These are phyloP conservation scores for Striga asiatica DNA, from an alignment of 257 asterid species.

Conservation along the genomic window DNA sequence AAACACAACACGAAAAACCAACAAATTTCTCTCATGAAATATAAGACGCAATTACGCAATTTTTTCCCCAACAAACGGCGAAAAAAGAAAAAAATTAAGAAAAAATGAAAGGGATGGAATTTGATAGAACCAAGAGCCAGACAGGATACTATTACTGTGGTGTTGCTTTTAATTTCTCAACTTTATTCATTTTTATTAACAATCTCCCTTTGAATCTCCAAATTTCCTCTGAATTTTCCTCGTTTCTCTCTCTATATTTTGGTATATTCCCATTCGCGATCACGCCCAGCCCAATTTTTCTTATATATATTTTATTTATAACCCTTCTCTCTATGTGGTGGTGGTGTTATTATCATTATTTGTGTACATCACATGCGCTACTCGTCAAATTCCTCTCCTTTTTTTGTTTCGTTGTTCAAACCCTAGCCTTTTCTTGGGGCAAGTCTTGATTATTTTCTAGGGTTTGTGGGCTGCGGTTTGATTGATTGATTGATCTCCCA, in stretches of 20 bases:
- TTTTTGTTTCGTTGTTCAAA: constrained; percentile 19
- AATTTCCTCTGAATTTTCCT: constrained; percentile 17
- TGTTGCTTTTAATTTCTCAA: constrained; percentile 33
- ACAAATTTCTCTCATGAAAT: constrained; percentile 12
- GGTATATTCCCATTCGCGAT: constrained; percentile 31
- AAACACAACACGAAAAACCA: constrained; percentile 2
- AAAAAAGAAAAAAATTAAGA: constrained; percentile 8
- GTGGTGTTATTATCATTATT: constrained; percentile 18
- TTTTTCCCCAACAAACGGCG: not conserved
- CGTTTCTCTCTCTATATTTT: constrained; percentile 25
- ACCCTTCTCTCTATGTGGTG: constrained; percentile 6
- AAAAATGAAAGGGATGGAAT: constrained; percentile 21
- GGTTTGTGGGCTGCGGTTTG: constrained; percentile 30
- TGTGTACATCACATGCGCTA: constrained; percentile 19
- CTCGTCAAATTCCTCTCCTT: constrained; percentile 23
- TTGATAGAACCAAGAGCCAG: constrained; percentile 33
- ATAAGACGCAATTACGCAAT: not conserved
- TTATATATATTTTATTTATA: too few relatives aligned
- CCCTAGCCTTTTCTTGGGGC: constrained; percentile 28
- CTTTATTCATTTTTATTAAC: constrained; percentile 15
- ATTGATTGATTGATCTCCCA: constrained; percentile 40
- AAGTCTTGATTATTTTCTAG: constrained; percentile 25
- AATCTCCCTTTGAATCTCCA: constrained; percentile 26
- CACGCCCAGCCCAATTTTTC: constrained; percentile 37
- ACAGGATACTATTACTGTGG: constrained; percentile 24